phyloP scores from a whole-genome alignment of 1,284 basidiomycete species.

The Sutorius eximius region DNA sequence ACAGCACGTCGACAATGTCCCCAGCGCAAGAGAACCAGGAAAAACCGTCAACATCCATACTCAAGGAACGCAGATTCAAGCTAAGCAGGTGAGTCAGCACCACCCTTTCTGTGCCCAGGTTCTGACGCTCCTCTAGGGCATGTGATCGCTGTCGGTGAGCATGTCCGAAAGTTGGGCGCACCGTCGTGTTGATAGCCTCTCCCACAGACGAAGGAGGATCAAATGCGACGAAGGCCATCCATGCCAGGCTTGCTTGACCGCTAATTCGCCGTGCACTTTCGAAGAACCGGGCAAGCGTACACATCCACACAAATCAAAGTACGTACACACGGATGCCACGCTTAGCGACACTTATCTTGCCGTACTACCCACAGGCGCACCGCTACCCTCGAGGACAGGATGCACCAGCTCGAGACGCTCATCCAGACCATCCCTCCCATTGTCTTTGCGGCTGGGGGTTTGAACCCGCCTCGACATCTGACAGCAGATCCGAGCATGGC shows the following conservation, averaged over 20 bases:
- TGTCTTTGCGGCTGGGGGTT: slow-evolving; percentile 64
- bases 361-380: slow-evolving; percentile 50
- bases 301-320: slow-evolving; percentile 84
- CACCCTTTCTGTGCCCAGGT: not conserved
- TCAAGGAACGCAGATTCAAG: slow-evolving; percentile 81
- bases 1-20: slow-evolving; percentile 34
- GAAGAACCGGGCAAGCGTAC: slow-evolving; percentile 81
- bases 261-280: slow-evolving; percentile 77
- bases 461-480: slow-evolving; percentile 32
- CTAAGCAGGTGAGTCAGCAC: slow-evolving; percentile 63
- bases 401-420: slow-evolving; percentile 80
- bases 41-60: slow-evolving; percentile 45
- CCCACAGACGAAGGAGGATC: slow-evolving; percentile 65
- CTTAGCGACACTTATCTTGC: slow-evolving; percentile 5
- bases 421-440: slow-evolving; percentile 80
- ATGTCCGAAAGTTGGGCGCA: not conserved
- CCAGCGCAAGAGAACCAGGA: slow-evolving; percentile 45
- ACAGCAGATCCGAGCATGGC: slow-evolving; percentile 34
- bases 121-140: slow-evolving; percentile 47
- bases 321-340: slow-evolving; percentile 28
- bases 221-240: slow-evolving; percentile 85
- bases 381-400: slow-evolving; percentile 76
- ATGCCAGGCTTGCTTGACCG: slow-evolving; percentile 77
- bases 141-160: slow-evolving; percentile 84
- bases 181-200: not conserved